Base-by-base conservation (phyloP, 1,139 yeast genomes). In the Candida sanyaensis region DNA sequence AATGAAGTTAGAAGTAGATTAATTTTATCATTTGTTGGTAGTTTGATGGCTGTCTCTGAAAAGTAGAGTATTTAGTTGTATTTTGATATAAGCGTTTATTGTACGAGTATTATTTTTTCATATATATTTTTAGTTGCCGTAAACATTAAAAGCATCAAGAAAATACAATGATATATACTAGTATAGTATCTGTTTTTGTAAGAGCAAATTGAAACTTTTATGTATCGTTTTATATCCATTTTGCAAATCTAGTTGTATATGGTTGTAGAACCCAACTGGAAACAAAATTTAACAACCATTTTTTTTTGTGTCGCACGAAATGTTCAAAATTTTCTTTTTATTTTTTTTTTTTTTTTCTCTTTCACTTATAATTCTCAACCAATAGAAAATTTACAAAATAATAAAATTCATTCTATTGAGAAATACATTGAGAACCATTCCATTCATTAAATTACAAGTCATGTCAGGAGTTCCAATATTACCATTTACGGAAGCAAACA, bases 1-100 rank as follows among this genome's bases (percentile, higher is more conserved):
- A 89, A 86, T 60, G 98, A 92, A 71, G 97, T 95, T 39, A 87
- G 99, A 72, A 78, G 96, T 44, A 84, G 98, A 68, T 84, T 93
- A 73, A 88, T 93, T 49, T 81, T 92, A 65, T 91, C 99, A 1
- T 93, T 93, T 66, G 90, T 93, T 51, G 99, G 97, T 50, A 88
- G 97, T 51, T 82, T 93, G 69, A 93, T 93, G 99, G 69, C 72
- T 30, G 71, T 75, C 46, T 69, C 68, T 31, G 66, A 62, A 45
- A 62, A 40, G 39, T 44, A 44, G 41, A 37, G n/a, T 23, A 24
- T 6, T 24, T 26, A 26, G 6, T 26, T 26, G 28, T 26, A 26
- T 26, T 26, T 26, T 26, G 6, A 5, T 26, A 26, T 26, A 26
- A 26, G 28, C 6, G 9, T 26, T 26, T 26, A 26, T 26, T 26